Percentiles rank a stretch among this genome's conserved stretches.
These are phyloP conservation scores for Entrophospora sp. DNA, from an alignment of 192 early-diverging fungal species.

Conservation along the genomic window DNA sequence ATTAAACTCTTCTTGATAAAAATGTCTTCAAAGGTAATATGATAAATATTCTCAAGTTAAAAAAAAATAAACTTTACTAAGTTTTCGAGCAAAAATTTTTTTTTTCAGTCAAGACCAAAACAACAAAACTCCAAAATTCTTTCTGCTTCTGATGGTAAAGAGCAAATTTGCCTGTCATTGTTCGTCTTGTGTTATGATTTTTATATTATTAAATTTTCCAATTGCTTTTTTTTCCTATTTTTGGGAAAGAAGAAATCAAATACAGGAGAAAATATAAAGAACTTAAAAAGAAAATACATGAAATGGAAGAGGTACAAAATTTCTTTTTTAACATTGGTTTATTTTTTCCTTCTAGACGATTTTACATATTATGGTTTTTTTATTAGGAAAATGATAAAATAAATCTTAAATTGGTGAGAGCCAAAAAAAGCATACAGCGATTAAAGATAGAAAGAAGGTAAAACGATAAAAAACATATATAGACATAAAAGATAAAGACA, in stretches of 20 bases:
- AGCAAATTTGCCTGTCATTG: not conserved
- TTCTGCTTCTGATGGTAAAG: conserved; percentile 4
- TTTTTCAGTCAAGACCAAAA: conserved; percentile 11
- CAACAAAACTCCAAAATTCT: conserved; percentile 2
- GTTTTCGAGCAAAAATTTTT: too few species aligned
- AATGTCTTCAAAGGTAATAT: too few species aligned
- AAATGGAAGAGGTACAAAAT: conserved; percentile 31
- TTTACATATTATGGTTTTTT: not conserved
- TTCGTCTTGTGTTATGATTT: not conserved
- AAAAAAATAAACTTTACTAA: too few species aligned
- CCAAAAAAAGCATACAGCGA: conserved; percentile 27
- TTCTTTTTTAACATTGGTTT: not conserved
- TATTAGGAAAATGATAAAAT: conserved; percentile 31
- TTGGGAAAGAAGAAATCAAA: not conserved
- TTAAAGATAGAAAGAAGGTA: conserved; percentile 32
- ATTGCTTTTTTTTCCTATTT: not conserved
- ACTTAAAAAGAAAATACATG: conserved; percentile 30
- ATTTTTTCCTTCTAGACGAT: not conserved
- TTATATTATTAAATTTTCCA: not conserved
- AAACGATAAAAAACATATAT: not conserved
- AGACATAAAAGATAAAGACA: too few species aligned
- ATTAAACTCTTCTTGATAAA: too few species aligned
- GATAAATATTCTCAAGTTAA: too few species aligned
- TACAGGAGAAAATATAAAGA: conserved; percentile 31
- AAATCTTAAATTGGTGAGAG: conserved; percentile 22